Evolutionary conservation across 352 stramenopile species (phyloP).

Genomic region (Phytopythium boreale): DNA sequence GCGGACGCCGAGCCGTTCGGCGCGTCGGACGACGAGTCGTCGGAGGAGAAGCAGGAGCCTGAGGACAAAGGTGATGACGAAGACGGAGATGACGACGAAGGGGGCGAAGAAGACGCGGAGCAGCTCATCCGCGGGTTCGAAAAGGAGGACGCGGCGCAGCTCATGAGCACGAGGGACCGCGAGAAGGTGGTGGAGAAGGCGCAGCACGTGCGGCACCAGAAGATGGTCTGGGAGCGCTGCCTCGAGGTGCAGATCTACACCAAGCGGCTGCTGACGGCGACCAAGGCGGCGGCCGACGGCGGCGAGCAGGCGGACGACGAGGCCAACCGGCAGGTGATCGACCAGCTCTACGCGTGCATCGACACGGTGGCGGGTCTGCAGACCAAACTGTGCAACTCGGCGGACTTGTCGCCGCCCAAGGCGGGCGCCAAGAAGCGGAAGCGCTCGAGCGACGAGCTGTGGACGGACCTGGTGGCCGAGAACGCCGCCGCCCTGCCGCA

Average conservation of each 20-base stretch:
- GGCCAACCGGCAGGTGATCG: slow-evolving; percentile 30
- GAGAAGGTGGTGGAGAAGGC: slow-evolving; percentile 77
- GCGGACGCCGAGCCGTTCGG: slow-evolving; percentile 83
- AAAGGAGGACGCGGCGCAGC: slow-evolving; percentile 69
- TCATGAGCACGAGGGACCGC: slow-evolving; percentile 78
- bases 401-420: slow-evolving; percentile 32
- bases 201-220: slow-evolving; percentile 78
- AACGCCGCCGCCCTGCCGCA: slow-evolving; percentile 56
- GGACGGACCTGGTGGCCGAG: slow-evolving; percentile 36
- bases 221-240: slow-evolving; percentile 81
- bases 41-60: slow-evolving; percentile 23
- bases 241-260: slow-evolving; percentile 86
- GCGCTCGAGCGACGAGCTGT: slow-evolving; percentile 51
- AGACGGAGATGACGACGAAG: slow-evolving; percentile 28
- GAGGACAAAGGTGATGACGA: slow-evolving; percentile 26
- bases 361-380: slow-evolving; percentile 58
- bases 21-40: slow-evolving; percentile 52
- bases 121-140: slow-evolving; percentile 76
- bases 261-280: slow-evolving; percentile 60
- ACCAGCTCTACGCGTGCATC: slow-evolving; percentile 63
- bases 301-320: slow-evolving; percentile 21
- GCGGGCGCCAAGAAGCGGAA: slow-evolving; percentile 60
- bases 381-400: slow-evolving; percentile 62
- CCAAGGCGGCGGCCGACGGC: slow-evolving; percentile 27
- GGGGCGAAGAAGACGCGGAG: slow-evolving; percentile 59